Base-by-base conservation (phyloP, 2,329 filamentous ascomycete species). In the Colletotrichum gigasporum region DNA sequence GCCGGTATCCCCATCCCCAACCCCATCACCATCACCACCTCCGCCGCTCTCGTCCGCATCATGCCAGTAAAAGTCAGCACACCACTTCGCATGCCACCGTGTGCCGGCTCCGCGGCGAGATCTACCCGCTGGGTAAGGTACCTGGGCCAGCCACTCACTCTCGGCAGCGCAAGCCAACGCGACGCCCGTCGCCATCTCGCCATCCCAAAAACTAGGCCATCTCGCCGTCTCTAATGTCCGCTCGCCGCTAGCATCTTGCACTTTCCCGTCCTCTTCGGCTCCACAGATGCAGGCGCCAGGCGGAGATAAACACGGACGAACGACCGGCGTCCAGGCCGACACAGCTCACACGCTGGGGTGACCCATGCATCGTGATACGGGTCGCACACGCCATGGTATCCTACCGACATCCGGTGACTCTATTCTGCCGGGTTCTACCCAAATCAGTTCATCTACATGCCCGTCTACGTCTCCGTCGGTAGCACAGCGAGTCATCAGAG, bases 101-200 rank as follows among this genome's bases (percentile, higher is more conserved):
- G 11, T 50, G 42, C 44, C 52, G 59, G 24, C 44, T 57, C 16
- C 26, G 41, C 59, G 44, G 52, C 26, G 52, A 63, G 59, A 51
- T 63, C 59, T 57, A 57, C 35, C 59, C 59, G 59, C 42, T 57
- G 59, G 52, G 52, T 62, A 41, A 62, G 52, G 52, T 50, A n/a
- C 39, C 18, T 45, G 22, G 20, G n/a, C 16, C 48, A 50, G 48
- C 48, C 48, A 37, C 32, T 14, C 28, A 20, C 18, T 35, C 18
- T 20, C 7, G 12, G 30, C 30, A 34, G 30, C 16, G 14, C 32
- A 16, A 35, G 18, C 48, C 48, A 37, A 35, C 48, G 7, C 6
- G 32, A 52, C 7, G 20, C 37, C 12, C n/a, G 24, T 28, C 8
- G n/a, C 30, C 24, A 11, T 14, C 32, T 30, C 20, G 5, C 28